Evolutionary conservation across 768 basidiomycete species (phyloP).

Genomic region (Lactarius psammicola): DNA sequence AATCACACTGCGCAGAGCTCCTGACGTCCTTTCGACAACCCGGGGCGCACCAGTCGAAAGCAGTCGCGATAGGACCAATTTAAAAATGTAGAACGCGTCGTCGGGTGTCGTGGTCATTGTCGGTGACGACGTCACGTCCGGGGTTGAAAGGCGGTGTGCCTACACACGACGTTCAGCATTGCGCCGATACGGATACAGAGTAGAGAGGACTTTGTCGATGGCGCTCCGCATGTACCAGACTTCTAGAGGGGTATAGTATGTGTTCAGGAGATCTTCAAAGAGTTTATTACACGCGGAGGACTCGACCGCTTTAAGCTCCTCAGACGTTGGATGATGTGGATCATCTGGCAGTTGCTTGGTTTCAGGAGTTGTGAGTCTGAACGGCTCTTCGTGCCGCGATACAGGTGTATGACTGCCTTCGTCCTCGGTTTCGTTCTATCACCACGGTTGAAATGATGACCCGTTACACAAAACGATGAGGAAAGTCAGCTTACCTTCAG

Average conservation of each 20-base stretch:
- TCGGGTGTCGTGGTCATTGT: slow-evolving; percentile 79
- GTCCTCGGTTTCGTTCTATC: slow-evolving; percentile 17
- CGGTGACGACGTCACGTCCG: slow-evolving; percentile 63
- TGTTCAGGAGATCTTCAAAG: slow-evolving; percentile 64
- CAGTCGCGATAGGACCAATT: slow-evolving; percentile 73
- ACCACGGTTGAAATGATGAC: neutral
- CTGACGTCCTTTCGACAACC: slow-evolving; percentile 57
- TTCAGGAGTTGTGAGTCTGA: slow-evolving; percentile 6
- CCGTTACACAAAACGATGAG: neutral
- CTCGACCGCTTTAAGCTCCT: slow-evolving; percentile 39
- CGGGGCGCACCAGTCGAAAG: slow-evolving; percentile 70
- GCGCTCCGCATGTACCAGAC: slow-evolving; percentile 85
- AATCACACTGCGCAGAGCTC: slow-evolving; percentile 67
- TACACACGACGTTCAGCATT: slow-evolving; percentile 35
- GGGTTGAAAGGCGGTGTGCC: slow-evolving; percentile 84
- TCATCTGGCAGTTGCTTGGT: slow-evolving; percentile 3
- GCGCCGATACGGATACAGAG: neutral
- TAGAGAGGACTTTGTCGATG: slow-evolving; percentile 72
- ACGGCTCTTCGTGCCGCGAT: neutral
- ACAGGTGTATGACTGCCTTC: neutral
- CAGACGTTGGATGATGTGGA: neutral
- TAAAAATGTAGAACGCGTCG: slow-evolving; percentile 95
- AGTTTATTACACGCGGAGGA: slow-evolving; percentile 52
- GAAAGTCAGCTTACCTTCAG: slow-evolving; percentile 52
- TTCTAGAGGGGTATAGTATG: slow-evolving; percentile 87